Conservation (phyloP, 148 eudicot genomes). For the Heliamphora exappendiculata region DNA sequence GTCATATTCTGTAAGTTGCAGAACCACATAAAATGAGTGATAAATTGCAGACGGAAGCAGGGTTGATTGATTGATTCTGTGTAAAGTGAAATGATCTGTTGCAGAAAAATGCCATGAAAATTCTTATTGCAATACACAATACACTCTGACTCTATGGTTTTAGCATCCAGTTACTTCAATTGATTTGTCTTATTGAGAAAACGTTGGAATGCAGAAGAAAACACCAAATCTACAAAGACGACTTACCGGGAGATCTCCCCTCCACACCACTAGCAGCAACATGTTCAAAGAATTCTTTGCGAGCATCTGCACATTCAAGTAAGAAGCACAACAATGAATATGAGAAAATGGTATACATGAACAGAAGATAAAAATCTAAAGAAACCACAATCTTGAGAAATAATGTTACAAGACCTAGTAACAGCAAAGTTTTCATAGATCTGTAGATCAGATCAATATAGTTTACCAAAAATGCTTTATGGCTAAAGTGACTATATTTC, state of each 20-base stretch:
- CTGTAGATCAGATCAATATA: background rate
- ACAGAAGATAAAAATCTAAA: background rate
- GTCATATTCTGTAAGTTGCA: too few relatives aligned
- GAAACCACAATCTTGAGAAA: background rate
- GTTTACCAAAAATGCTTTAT: background rate
- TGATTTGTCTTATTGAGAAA: too few relatives aligned
- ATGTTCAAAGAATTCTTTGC: constrained; percentile 45
- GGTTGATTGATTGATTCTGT: too few relatives aligned
- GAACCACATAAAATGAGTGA: too few relatives aligned
- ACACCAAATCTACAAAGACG: background rate
- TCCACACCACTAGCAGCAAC: constrained; percentile 23
- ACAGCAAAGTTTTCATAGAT: background rate
- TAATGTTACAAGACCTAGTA: background rate
- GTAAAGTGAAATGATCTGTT: too few relatives aligned
- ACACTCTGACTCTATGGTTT: too few relatives aligned
- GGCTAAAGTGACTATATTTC: background rate
- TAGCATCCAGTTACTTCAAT: too few relatives aligned
- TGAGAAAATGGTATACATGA: background rate
- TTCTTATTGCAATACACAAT: too few relatives aligned
- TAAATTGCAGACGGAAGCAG: too few relatives aligned
- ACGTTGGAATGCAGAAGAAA: background rate
- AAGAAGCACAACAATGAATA: background rate
- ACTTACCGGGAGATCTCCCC: constrained; percentile 15
- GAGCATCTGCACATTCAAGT: constrained; percentile 37
- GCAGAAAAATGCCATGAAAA: too few relatives aligned